Conservation (phyloP, 192 early-diverging fungal genomes). For the Backusella mclennaniae region DNA sequence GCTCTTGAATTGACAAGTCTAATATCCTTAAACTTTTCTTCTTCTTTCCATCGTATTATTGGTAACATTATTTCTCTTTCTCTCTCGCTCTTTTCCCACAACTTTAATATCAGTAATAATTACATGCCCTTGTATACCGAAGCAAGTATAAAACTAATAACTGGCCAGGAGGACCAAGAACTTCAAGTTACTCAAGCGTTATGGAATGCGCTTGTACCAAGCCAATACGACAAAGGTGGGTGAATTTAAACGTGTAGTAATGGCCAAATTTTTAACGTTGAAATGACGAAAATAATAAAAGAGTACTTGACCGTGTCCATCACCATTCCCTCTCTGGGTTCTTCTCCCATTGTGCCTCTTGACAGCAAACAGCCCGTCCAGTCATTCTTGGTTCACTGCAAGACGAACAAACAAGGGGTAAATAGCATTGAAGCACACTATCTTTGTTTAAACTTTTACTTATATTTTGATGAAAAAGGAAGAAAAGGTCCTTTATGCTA, state of each 20-base stretch:
- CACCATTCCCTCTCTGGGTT: background rate
- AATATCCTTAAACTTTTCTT: conserved; percentile 7
- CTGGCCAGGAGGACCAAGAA: conserved; percentile 5
- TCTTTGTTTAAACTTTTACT: background rate
- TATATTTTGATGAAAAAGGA: background rate
- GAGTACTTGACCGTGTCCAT: conserved; percentile 10
- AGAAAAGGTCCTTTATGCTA: conserved; percentile 6
- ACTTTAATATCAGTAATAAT: background rate
- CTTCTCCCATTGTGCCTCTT: background rate
- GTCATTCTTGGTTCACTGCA: conserved; percentile 8
- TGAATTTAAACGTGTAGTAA: background rate
- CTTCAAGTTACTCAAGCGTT: conserved; percentile 1
- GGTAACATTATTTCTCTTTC: background rate
- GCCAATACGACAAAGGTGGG: background rate
- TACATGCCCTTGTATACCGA: background rate
- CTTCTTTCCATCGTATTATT: background rate
- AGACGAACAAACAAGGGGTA: conserved; percentile 2
- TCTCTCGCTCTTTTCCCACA: background rate
- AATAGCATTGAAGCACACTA: background rate
- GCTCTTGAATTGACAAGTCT: background rate
- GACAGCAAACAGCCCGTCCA: background rate
- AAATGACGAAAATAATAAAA: background rate
- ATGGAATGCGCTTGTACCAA: conserved; percentile 4
- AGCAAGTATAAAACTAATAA: background rate
- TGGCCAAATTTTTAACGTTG: background rate